Evolutionary conservation across 306 rosid genomes (phyloP).

Genomic region (Quercus berberidifolia): DNA sequence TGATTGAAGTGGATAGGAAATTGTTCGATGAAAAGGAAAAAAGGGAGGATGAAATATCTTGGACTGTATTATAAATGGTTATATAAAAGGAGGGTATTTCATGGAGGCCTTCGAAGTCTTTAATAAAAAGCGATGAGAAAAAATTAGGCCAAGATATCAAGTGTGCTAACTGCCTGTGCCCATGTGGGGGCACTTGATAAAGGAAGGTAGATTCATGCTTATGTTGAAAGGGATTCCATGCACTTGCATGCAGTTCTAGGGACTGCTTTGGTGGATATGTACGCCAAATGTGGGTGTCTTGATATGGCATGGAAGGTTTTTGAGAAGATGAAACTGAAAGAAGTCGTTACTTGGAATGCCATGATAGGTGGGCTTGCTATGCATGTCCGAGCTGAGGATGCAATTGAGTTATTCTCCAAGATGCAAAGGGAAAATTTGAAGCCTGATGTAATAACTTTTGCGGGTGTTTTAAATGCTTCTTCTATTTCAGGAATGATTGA

Average conservation of each 20-base stretch:
- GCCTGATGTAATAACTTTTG: constrained; percentile 43
- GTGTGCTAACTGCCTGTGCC: constrained; percentile 56
- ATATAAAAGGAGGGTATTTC: constrained; percentile 26
- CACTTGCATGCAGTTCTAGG: constrained; percentile 46
- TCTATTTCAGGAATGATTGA: constrained; percentile 55
- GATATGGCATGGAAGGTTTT: constrained; percentile 67
- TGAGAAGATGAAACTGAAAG: constrained; percentile 36
- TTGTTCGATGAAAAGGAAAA: constrained; percentile 47
- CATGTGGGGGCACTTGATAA: constrained; percentile 55
- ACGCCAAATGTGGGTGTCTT: constrained; percentile 51
- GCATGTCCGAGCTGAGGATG: constrained; percentile 56
- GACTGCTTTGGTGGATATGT: constrained; percentile 63
- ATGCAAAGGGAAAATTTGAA: constrained; percentile 38
- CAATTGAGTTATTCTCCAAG: constrained; percentile 45
- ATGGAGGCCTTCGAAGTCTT: constrained; percentile 47
- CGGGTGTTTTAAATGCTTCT: constrained; percentile 49
- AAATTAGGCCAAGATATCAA: constrained; percentile 38
- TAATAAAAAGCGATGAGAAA: constrained; percentile 44
- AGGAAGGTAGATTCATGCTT: constrained; percentile 63
- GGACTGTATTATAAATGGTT: constrained; percentile 63
- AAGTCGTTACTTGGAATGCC: constrained; percentile 64
- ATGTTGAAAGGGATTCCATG: constrained; percentile 36
- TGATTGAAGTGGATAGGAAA: constrained; percentile 42
- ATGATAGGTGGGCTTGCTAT: constrained; percentile 62
- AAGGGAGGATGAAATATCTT: constrained; percentile 59